Conservation (phyloP, 2,329 filamentous ascomycete genomes). For the Cladobotryum protrusum region DNA sequence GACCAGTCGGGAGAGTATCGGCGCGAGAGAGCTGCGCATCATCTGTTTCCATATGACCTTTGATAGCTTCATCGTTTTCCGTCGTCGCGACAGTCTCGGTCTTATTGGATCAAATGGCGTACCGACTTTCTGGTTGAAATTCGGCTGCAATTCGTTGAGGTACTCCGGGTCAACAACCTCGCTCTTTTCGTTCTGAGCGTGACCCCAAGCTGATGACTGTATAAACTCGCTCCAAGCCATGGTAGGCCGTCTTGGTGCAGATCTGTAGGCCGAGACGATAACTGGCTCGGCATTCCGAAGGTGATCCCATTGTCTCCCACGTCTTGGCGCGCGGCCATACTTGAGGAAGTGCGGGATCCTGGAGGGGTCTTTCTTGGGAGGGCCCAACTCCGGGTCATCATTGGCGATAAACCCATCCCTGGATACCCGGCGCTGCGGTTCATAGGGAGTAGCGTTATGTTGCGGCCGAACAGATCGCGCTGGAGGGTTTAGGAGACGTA, state of each 20-base stretch:
- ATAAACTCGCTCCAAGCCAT: conserved; percentile 49
- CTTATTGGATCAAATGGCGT: conserved; percentile 26
- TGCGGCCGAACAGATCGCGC: conserved; percentile 32
- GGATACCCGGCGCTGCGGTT: conserved; percentile 38
- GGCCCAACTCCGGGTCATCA: conserved; percentile 31
- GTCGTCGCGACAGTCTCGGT: conserved; percentile 23
- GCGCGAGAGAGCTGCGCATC: conserved; percentile 77
- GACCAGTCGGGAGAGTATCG: conserved; percentile 72
- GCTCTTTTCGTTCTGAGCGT: conserved; percentile 39
- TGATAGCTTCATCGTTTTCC: conserved; percentile 29
- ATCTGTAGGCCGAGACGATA: conserved; percentile 46
- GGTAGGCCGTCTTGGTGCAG: conserved; percentile 34
- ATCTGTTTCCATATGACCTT: conserved; percentile 62
- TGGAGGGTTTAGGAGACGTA: conserved; percentile 34
- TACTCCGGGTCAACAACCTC: conserved; percentile 41
- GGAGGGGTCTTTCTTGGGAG: conserved; percentile 26
- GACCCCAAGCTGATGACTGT: conserved; percentile 47
- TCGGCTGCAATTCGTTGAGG: conserved; percentile 41
- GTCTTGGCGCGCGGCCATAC: conserved; percentile 39
- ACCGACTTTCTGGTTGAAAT: conserved; percentile 36
- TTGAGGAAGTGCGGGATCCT: conserved; percentile 42
- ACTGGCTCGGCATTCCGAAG: conserved; percentile 53
- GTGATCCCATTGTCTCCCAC: conserved; percentile 54
- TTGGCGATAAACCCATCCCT: conserved; percentile 42
- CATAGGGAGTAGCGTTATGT: conserved; percentile 36